Conservation (phyloP, 306 rosid genomes). For the Casuarina cunninghamiana region DNA sequence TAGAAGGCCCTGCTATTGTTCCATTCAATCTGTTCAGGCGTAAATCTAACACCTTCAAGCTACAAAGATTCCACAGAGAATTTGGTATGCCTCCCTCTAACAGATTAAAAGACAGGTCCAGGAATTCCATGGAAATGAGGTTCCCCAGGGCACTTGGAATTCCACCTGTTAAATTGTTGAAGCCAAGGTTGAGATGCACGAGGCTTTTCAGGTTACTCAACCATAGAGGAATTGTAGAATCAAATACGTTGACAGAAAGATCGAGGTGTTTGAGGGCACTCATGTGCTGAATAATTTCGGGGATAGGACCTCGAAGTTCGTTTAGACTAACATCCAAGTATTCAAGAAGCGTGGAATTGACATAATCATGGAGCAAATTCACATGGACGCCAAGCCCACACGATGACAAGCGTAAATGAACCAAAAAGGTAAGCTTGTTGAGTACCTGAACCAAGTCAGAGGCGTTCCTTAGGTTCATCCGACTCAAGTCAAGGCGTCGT, state of each 20-base stretch:
- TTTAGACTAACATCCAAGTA: conserved; percentile 16
- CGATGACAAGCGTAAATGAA: conserved; percentile 15
- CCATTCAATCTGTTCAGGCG: conserved; percentile 12
- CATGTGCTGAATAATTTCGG: conserved; percentile 16
- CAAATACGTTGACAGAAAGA: conserved; percentile 8
- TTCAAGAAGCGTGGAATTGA: conserved; percentile 15
- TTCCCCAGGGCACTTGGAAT: conserved; percentile 12
- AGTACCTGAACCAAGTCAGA: conserved; percentile 16
- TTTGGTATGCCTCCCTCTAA: conserved; percentile 17
- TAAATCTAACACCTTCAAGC: conserved; percentile 10
- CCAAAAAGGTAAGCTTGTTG: conserved; percentile 13
- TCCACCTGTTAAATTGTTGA: conserved; percentile 5
- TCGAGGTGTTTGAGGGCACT: conserved; percentile 5
- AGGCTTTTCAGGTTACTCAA: conserved; percentile 5
- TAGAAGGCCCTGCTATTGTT: conserved; percentile 9
- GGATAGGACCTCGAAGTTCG: conserved; percentile 12
- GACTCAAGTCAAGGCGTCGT: conserved; percentile 14
- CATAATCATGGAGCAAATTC: conserved; percentile 11
- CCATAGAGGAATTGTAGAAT: conserved; percentile 22
- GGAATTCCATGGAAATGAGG: conserved; percentile 8
- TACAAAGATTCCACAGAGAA: conserved; percentile 20
- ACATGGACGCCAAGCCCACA: conserved; percentile 13
- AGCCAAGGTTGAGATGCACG: conserved; percentile 16
- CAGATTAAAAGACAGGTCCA: conserved; percentile 21
- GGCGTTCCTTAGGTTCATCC: conserved; percentile 3